A percentile compares a stretch with the other conserved stretches of the same genome.
phyloP scores from a whole-genome alignment of 345 rosid species.

The Dimocarpus longan region DNA sequence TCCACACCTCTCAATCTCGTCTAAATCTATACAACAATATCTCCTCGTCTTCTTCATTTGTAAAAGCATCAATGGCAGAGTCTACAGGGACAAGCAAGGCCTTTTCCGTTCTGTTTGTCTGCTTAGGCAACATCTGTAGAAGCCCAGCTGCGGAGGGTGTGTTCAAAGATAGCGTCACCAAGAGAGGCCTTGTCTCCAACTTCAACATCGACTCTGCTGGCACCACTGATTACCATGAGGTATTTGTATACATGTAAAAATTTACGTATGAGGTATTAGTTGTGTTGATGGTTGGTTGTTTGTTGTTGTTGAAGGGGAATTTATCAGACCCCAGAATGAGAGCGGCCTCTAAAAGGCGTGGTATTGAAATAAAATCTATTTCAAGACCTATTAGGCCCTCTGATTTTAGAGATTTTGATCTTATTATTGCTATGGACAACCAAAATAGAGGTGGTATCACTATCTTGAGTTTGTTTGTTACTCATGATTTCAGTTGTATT shows the following conservation, averaged over 20 bases:
- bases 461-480: neutral
- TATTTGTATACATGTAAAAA: slow-evolving; percentile 3
- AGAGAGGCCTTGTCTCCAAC: slow-evolving; percentile 64
- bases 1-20: slow-evolving; percentile 19
- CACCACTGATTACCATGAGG: slow-evolving; percentile 88
- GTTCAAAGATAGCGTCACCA: slow-evolving; percentile 72
- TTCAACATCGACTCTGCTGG: slow-evolving; percentile 95
- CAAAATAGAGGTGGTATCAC: slow-evolving; percentile 58
- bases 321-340: slow-evolving; percentile 93
- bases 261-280: neutral
- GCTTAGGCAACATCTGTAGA: slow-evolving; percentile 90
- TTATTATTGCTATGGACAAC: slow-evolving; percentile 92
- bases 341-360: slow-evolving; percentile 78
- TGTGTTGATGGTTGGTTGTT: neutral
- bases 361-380: too few species aligned
- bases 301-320: slow-evolving; percentile 56
- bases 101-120: slow-evolving; percentile 82
- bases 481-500: slow-evolving; percentile 8
- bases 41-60: slow-evolving; percentile 25
- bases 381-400: slow-evolving; percentile 67
- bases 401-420: slow-evolving; percentile 85
- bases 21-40: neutral
- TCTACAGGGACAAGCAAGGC: slow-evolving; percentile 53
- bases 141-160: slow-evolving; percentile 99
- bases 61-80: slow-evolving; percentile 52